Evolutionary conservation across 306 rosid genomes (phyloP).

Genomic region (Casuarina equisetifolia): DNA sequence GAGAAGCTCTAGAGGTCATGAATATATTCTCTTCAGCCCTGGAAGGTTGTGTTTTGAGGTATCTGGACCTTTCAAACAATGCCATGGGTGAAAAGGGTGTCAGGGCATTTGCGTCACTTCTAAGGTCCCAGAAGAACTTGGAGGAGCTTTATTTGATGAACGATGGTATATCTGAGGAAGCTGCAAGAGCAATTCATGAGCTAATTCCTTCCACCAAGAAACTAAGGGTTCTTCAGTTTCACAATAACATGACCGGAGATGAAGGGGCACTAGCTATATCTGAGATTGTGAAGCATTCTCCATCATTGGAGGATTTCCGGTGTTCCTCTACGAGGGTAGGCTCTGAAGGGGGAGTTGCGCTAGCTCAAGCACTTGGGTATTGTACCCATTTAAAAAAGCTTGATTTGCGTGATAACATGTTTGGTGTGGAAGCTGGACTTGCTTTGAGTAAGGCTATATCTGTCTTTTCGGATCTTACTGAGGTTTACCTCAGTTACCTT

Average conservation of each 20-base stretch:
- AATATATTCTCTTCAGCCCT: constrained; percentile 68
- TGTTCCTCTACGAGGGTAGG: constrained; percentile 89
- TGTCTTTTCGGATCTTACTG: constrained; percentile 57
- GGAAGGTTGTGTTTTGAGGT: constrained; percentile 66
- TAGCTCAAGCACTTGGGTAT: constrained; percentile 70
- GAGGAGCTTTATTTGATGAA: constrained; percentile 93
- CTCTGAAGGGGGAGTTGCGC: constrained; percentile 76
- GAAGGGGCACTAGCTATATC: constrained; percentile 77
- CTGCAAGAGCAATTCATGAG: constrained; percentile 82
- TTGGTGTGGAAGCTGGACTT: constrained; percentile 82
- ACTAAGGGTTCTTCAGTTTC: constrained; percentile 83
- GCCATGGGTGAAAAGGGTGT: constrained; percentile 91
- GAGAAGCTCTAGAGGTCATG: constrained; percentile 84
- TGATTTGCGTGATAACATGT: constrained; percentile 89
- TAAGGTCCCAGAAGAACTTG: constrained; percentile 62
- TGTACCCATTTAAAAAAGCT: constrained; percentile 72
- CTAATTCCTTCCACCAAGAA: constrained; percentile 79
- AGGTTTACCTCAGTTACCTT: constrained; percentile 73
- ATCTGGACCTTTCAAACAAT: constrained; percentile 71
- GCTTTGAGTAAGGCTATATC: constrained; percentile 67
- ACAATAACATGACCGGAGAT: constrained; percentile 69
- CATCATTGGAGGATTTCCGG: constrained; percentile 70
- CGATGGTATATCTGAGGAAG: constrained; percentile 94
- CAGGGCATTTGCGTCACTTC: constrained; percentile 67
- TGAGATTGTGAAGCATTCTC: constrained; percentile 59